Conservation (phyloP, 2,329 filamentous ascomycete genomes). For the Phyllosticta capitalensis region DNA sequence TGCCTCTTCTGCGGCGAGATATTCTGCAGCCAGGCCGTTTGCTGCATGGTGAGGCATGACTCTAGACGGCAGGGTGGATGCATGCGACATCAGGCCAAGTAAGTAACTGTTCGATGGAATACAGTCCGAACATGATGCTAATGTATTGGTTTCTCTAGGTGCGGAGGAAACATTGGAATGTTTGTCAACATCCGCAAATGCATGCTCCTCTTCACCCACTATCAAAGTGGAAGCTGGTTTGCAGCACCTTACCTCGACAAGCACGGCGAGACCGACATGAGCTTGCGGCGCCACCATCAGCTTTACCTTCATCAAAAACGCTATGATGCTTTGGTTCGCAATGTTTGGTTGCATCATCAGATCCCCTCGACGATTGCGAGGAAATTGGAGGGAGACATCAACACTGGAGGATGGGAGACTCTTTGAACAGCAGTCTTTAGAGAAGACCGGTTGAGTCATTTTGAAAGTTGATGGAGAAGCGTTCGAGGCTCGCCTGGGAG, state of each 20-base stretch:
- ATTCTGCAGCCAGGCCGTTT: slow-evolving; percentile 88
- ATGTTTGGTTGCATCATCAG: slow-evolving; percentile 76
- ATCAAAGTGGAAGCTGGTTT: slow-evolving; percentile 71
- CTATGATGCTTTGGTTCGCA: slow-evolving; percentile 80
- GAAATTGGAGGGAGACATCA: slow-evolving; percentile 88
- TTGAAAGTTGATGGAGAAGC: not conserved
- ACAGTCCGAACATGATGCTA: not conserved
- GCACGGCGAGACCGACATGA: slow-evolving; percentile 92
- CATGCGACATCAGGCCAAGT: slow-evolving; percentile 83
- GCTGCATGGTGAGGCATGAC: slow-evolving; percentile 55
- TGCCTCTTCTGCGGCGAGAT: slow-evolving; percentile 96
- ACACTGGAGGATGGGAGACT: slow-evolving; percentile 94
- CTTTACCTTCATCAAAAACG: slow-evolving; percentile 87
- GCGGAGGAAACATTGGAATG: slow-evolving; percentile 79
- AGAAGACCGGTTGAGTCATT: not conserved
- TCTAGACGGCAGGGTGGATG: slow-evolving; percentile 51
- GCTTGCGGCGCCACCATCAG: slow-evolving; percentile 73
- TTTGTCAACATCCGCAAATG: slow-evolving; percentile 98
- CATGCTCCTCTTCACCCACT: slow-evolving; percentile 78
- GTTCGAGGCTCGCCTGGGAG: not conserved
- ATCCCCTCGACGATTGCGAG: slow-evolving; percentile 83
- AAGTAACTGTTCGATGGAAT: slow-evolving; percentile 30
- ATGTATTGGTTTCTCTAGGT: slow-evolving; percentile 43
- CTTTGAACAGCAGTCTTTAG: slow-evolving; percentile 23
- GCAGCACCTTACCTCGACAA: slow-evolving; percentile 89